A percentile compares a stretch with the other conserved stretches of the same genome.
Evolutionary conservation across 805 yeast species (phyloP).

Genomic region (Tetrapisispora taiwanensis): DNA sequence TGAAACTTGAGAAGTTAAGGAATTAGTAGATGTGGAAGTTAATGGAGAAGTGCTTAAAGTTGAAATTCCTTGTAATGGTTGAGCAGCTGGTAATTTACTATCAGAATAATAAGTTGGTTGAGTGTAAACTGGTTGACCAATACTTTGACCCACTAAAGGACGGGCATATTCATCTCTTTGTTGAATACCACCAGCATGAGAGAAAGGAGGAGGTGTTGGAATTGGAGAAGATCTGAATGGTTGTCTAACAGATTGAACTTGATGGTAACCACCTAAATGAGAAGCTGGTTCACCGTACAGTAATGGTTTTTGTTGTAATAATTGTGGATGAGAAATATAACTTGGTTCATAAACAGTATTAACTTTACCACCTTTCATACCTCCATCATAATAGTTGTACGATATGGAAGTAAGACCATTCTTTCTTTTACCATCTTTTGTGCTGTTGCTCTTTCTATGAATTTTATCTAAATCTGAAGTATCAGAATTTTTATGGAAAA

Average conservation of each 20-base stretch:
- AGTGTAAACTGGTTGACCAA: neutral
- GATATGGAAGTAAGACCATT: constrained; percentile 24
- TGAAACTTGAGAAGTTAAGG: neutral
- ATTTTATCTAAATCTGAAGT: constrained; percentile 17
- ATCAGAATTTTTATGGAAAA: constrained; percentile 17
- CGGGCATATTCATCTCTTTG: constrained; percentile 1
- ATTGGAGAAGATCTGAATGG: constrained; percentile 3
- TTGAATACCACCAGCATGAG: neutral
- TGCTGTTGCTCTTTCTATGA: constrained; percentile 24
- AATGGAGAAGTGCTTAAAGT: neutral
- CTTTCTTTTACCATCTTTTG: constrained; percentile 25
- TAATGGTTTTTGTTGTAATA: neutral
- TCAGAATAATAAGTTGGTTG: neutral
- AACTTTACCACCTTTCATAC: neutral
- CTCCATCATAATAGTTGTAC: constrained; percentile 15
- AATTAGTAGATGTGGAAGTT: neutral
- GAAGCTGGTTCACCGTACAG: neutral
- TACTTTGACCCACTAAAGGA: neutral
- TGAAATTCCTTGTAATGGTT: neutral
- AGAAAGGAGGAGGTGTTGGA: constrained; percentile 4
- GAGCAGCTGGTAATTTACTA: neutral
- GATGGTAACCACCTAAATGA: neutral
- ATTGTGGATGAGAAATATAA: neutral
- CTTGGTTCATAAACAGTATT: neutral
- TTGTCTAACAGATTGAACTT: neutral